Percentiles rank a stretch among this genome's conserved stretches.
phyloP scores from a whole-genome alignment of 2,329 filamentous ascomycete species.

The Emmonsiellopsis sp. region DNA sequence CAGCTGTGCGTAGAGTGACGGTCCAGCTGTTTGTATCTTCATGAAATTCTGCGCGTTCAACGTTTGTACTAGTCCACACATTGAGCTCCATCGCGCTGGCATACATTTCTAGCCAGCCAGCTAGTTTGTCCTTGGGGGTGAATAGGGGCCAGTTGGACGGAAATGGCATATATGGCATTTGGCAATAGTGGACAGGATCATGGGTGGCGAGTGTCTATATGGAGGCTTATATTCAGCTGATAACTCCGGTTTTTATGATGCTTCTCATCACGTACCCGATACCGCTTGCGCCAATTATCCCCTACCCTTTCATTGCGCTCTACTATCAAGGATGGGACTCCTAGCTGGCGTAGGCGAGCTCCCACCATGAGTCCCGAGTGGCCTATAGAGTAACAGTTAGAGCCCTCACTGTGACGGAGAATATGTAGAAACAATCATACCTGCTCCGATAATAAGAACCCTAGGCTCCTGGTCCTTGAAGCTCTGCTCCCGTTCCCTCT shows the following conservation, averaged over 20 bases:
- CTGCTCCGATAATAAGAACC: conserved; percentile 34
- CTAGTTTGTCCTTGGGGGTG: conserved; percentile 40
- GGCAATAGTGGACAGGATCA: conserved; percentile 32
- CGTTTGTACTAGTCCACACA: conserved; percentile 33
- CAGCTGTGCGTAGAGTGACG: conserved; percentile 22
- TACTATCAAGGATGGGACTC: conserved; percentile 34
- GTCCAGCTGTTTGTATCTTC: conserved; percentile 31
- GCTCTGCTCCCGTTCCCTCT: conserved; percentile 22
- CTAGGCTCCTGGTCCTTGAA: conserved; percentile 29
- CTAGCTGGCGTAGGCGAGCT: conserved; percentile 33
- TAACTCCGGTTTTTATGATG: background rate
- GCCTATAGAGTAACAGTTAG: conserved; percentile 19
- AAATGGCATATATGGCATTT: conserved; percentile 32
- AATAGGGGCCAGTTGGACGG: conserved; percentile 35
- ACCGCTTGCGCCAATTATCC: conserved; percentile 45
- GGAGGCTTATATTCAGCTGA: background rate
- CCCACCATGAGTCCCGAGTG: conserved; percentile 36
- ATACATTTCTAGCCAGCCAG: conserved; percentile 42
- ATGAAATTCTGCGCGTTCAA: conserved; percentile 34
- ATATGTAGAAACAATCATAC: conserved; percentile 14
- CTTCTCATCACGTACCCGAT: conserved; percentile 23
- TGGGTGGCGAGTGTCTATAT: conserved; percentile 30
- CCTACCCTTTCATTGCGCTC: conserved; percentile 39
- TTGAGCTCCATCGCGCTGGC: conserved; percentile 42
- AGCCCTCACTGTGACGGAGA: background rate